phyloP scores from a whole-genome alignment of 305 asterid genomes.

The Lippia alba region DNA sequence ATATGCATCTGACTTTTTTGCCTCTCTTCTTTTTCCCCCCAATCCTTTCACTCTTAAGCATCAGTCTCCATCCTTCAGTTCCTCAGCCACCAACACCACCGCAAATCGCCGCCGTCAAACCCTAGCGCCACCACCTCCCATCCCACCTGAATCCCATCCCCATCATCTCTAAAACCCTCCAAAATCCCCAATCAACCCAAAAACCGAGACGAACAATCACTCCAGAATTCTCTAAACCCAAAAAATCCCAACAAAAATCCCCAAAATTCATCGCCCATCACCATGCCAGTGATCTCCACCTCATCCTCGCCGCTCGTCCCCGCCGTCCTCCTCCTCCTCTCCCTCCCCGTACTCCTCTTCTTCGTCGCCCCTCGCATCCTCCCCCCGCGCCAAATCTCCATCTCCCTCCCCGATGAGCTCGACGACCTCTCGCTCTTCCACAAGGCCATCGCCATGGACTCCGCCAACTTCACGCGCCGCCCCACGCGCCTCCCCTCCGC shows the following conservation, averaged over 20 bases:
- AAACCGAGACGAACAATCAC: background rate
- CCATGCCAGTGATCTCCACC: slow-evolving; percentile 47
- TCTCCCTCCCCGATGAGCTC: slow-evolving; percentile 81
- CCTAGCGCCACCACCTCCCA: slow-evolving; percentile 29
- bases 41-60: background rate
- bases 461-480: slow-evolving; percentile 55
- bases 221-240: background rate
- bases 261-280: background rate
- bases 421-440: slow-evolving; percentile 89
- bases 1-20: slow-evolving; percentile 8
- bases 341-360: slow-evolving; percentile 67
- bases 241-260: no score
- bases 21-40: slow-evolving; percentile 7
- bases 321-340: slow-evolving; percentile 63
- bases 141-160: background rate
- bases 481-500: slow-evolving; percentile 59
- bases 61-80: slow-evolving; percentile 13
- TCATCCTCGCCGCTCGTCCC: slow-evolving; percentile 70
- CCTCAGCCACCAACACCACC: background rate
- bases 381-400: slow-evolving; percentile 70
- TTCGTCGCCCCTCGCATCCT: slow-evolving; percentile 64
- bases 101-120: slow-evolving; percentile 9
- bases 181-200: background rate
- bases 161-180: slow-evolving; percentile 3
- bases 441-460: slow-evolving; percentile 64